Base-by-base conservation (phyloP, 1,284 basidiomycete genomes). In the Fomes fomentarius region DNA sequence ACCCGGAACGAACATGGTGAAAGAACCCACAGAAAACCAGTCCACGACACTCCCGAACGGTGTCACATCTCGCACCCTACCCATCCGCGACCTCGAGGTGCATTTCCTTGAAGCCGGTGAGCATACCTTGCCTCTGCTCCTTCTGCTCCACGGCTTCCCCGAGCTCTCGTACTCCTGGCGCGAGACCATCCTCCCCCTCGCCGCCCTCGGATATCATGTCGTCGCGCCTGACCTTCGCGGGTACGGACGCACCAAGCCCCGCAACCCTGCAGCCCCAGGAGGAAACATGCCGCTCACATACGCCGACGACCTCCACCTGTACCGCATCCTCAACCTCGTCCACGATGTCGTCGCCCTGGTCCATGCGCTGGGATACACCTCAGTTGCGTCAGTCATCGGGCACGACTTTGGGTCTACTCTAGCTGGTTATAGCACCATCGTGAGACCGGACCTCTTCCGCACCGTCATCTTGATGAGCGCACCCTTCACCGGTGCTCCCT, bases 101-200 rank as follows among this genome's bases (percentile, higher is more conserved):
- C 78, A 83, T 54, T 67, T 82, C 37, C 72, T 85, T n/a, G 82
- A 84, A 58, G 78, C 79, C 4, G 69, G 62, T 38, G 56, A 66
- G 63, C 71, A 54, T 17, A 56, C 63, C 1, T 59, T 65, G 8
- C 81, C 80, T 2, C 72, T 88, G 12, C 64, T 87, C 52, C 57
- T 87, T n/a, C 75, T 85, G 26, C 67, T 87, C 1, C 84, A 87
- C 57, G 85, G 85, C 34, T 87, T 87, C 63, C 84, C 85, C 11
- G 85, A 85, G 62, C 73, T 87, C 10, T 77, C 82, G 1, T 83
- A 81, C 62, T 86, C 84, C 9, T 86, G 83, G 84, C 75, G 84
- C 19, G 80, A 81, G 54, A 54, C 85, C 28, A 73, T 87, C 33
- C 57, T 68, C 1, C 82, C 83, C 1, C 73, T 86, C 28, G 67